Percentiles rank a stretch among this genome's conserved stretches.
Evolutionary conservation across 306 rosid genomes (phyloP).

Genomic region (Cicer bijugum): DNA sequence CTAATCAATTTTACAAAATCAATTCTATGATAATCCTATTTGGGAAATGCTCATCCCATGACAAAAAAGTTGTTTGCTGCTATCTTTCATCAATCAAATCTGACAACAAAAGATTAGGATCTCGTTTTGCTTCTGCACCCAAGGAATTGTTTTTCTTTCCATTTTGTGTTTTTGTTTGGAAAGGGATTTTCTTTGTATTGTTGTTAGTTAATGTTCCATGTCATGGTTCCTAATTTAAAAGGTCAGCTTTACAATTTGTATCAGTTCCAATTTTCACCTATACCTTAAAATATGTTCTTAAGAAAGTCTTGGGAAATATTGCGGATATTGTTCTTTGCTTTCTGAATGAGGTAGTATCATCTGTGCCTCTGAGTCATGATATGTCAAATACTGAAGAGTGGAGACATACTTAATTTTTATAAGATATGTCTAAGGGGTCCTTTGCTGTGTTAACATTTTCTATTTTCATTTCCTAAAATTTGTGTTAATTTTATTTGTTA

Average conservation of each 20-base stretch:
- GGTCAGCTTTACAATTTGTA: not conserved
- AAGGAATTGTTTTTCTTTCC: not conserved
- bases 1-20: not conserved
- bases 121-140: conserved; percentile 20
- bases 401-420: not conserved
- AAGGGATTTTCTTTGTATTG: not conserved
- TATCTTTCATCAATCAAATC: conserved; percentile 19
- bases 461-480: no score
- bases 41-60: not conserved
- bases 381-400: not conserved
- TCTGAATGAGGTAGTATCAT: not conserved
- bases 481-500: no score
- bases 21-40: not conserved
- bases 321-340: conserved; percentile 11
- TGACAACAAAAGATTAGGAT: conserved; percentile 12
- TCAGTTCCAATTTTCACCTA: not conserved
- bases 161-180: not conserved
- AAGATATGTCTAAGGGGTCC: not conserved
- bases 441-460: no score
- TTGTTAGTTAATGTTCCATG: conserved; percentile 1
- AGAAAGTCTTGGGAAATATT: not conserved
- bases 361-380: conserved; percentile 3
- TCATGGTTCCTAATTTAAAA: not conserved
- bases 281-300: not conserved
- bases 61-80: not conserved